Evolutionary conservation across 495 filamentous ascomycete species (phyloP).

Genomic region (Trichoderma reesei): DNA sequence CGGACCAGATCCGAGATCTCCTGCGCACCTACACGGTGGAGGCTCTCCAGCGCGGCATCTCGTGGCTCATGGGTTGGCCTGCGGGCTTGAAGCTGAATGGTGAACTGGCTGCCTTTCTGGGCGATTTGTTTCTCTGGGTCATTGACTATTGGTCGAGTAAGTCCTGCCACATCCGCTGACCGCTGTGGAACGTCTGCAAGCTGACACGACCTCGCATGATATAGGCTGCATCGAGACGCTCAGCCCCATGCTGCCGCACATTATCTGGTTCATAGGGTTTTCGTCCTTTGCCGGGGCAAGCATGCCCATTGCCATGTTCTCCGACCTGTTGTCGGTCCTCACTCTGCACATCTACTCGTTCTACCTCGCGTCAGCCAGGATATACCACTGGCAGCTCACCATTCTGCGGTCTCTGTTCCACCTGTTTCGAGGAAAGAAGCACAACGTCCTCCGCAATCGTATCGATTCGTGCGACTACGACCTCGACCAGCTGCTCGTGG

Average conservation of each 20-base stretch:
- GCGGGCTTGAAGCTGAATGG: slow-evolving; percentile 96
- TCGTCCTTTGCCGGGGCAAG: slow-evolving; percentile 91
- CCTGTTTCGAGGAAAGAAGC: slow-evolving; percentile 94
- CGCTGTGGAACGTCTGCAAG: not conserved
- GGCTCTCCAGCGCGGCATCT: slow-evolving; percentile 79
- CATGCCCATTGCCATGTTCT: slow-evolving; percentile 94
- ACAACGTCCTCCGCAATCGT: slow-evolving; percentile 91
- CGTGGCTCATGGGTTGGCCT: slow-evolving; percentile 95
- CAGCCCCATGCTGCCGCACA: slow-evolving; percentile 65
- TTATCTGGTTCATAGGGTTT: slow-evolving; percentile 90
- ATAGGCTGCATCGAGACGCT: slow-evolving; percentile 64
- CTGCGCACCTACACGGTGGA: slow-evolving; percentile 79
- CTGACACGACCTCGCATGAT: not conserved
- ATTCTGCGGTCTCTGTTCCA: slow-evolving; percentile 96
- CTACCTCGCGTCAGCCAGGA: slow-evolving; percentile 90
- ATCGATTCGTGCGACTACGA: slow-evolving; percentile 99
- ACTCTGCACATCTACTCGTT: slow-evolving; percentile 97
- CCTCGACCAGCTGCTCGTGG: slow-evolving; percentile 91
- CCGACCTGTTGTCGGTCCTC: slow-evolving; percentile 82
- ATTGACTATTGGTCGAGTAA: slow-evolving; percentile 91
- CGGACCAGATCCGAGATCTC: slow-evolving; percentile 66
- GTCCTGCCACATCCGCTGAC: slow-evolving; percentile 20
- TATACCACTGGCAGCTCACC: slow-evolving; percentile 96
- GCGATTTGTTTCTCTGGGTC: slow-evolving; percentile 93
- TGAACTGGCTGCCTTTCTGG: slow-evolving; percentile 85